Evolutionary conservation across 768 basidiomycete genomes (phyloP).

Genomic region (Solioccasus polychromus): DNA sequence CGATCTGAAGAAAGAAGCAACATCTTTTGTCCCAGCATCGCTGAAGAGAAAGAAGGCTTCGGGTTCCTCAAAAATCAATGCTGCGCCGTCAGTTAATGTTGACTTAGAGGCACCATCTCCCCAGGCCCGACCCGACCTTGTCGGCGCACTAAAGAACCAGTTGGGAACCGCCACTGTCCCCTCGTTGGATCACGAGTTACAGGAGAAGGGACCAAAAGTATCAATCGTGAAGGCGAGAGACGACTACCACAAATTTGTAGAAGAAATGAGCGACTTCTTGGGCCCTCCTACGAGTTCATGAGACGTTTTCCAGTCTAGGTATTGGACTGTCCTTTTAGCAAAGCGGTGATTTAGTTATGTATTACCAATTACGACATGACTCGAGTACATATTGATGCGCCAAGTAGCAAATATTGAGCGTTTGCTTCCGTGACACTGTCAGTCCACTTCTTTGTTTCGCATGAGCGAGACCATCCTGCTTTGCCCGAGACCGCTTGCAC

Average conservation of each 20-base stretch:
- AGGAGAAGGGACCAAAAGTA: conserved; percentile 21
- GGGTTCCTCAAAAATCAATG: conserved; percentile 49
- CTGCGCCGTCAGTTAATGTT: conserved; percentile 55
- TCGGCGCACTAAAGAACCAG: conserved; percentile 58
- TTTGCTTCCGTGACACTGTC: conserved; percentile 5
- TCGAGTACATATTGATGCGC: not conserved
- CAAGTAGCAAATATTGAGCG: not conserved
- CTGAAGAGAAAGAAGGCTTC: conserved; percentile 70
- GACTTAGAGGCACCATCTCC: conserved; percentile 23
- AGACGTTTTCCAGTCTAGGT: conserved; percentile 1
- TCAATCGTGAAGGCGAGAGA: conserved; percentile 46
- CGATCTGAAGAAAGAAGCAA: conserved; percentile 93
- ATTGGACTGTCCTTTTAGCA: not conserved
- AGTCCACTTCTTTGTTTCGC: not conserved
- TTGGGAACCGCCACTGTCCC: conserved; percentile 44
- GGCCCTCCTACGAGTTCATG: conserved; percentile 21
- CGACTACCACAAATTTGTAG: conserved; percentile 75
- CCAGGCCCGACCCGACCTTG: conserved; percentile 61
- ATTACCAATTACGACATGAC: not conserved
- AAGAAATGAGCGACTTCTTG: conserved; percentile 71
- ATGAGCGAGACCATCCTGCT: conserved; percentile 50
- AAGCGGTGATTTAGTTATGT: not conserved
- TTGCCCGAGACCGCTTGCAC: conserved; percentile 65
- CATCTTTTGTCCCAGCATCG: conserved; percentile 82
- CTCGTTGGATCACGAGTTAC: conserved; percentile 11